Evolutionary conservation across 257 asterid genomes (phyloP), one percentile per base, ranked within the genome.

Genomic region (Craterostigma plantagineum): DNA sequence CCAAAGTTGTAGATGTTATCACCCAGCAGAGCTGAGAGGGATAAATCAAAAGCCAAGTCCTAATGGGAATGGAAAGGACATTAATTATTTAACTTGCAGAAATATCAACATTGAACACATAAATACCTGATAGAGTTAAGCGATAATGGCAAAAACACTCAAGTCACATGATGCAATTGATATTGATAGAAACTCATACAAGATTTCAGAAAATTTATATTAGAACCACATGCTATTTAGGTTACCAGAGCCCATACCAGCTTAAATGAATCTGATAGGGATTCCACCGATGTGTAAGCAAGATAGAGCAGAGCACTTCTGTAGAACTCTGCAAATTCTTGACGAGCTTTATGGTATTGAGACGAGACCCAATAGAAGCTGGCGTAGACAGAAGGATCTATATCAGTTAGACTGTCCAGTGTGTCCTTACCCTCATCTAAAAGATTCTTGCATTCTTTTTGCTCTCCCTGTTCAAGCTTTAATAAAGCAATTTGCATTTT

Each of bases 351-450:
- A 50, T 79, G 76, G 53, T 72, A 77, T 61, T 90, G 94, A 18
- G 99, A 83, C 35, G 96, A 72, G 48, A 80, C 75, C 99, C 99
- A 90, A 54, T 83, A 90, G 58, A 63, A 80, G 66, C 72, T 79
- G 50, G 99, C 92, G 69, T 83, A 77, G 42, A 83, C 99, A 23
- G 96, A 66, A 18, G 99, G 99, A 71, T 83, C 99, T 53, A 90
- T 81, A 57, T 79, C 99, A 13, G 99, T 90, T 94, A 90, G 79
- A 69, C 91, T 79, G 63, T 83, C 91, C 46, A 90, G 78, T 33
- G 95, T 74, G 51, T 75, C 69, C 73, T 83, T 90, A 42, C 99
- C 99, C 56, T 79, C 94, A 1, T 79, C 92, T 38, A 90, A 52
- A 57, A 77, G 84, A 10, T 75, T 77, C 63, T 90, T 90, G 81